Evolutionary conservation across 2,329 filamentous ascomycete species (phyloP), one percentile per base, ranked within the genome.

Genomic region (Huntiella abstrusa): DNA sequence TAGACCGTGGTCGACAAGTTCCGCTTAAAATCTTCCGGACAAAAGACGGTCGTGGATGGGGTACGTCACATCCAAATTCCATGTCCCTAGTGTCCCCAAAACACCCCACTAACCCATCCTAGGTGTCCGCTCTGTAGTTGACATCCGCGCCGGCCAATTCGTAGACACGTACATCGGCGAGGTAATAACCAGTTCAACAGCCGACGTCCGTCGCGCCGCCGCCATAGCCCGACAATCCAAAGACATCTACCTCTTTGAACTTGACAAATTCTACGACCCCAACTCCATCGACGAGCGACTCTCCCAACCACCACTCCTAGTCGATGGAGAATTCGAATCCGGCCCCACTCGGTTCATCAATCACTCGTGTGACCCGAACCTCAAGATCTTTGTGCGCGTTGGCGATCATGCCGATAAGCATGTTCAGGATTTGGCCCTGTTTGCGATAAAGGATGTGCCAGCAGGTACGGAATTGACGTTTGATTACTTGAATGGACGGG

Each of bases 281-380:
- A 54, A 66, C 4, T 75, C 71, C 1, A 61, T 67, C 7, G 73
- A 79, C 50, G 61, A 64, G n/a, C 64, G 73, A 1, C 65, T 80
- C 0, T 64, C 67, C 3, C 70, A 68, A 0, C 62, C 69, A 4
- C 67, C 75, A 12, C 61, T 80, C 3, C 74, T 77, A 52, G 70
- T 77, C 0, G 76, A 78, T 48, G 84, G 84, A 8, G 78, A 87
- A 57, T 81, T 80, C 58, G 75, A 79, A 65, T 82, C 83, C 1
- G 82, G 82, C 0, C 80, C 82, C 0, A 83, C 81, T 0, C 72
- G 83, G 2, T 91, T 88, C 59, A 81, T 88, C 58, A 91, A 91
- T 54, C 83, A 91, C 58, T 81, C 74, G 2, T 88, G 83, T 57
- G 73, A 83, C 4, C 83, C 83, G 0, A 88, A 87, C 55, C 70